A percentile compares a stretch with the other conserved stretches of the same genome.
phyloP scores from a whole-genome alignment of 2,329 filamentous ascomycete species.

The Talaromyces atroroseus region DNA sequence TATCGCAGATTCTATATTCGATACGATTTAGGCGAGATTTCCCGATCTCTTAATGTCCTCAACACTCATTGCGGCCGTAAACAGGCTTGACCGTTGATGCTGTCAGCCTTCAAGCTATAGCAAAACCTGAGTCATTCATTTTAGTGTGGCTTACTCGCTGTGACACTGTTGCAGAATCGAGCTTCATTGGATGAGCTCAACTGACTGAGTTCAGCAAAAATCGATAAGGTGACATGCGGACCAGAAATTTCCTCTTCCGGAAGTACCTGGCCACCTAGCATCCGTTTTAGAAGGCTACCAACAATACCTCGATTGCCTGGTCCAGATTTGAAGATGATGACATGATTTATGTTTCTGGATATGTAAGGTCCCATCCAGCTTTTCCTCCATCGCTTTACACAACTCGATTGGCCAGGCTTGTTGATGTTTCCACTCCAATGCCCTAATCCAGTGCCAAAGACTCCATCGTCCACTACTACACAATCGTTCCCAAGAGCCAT shows the following conservation, averaged over 20 bases:
- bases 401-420: background rate
- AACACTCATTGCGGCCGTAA: background rate
- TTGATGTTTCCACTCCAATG: background rate
- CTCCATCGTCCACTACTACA: conserved; percentile 6
- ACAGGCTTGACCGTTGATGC: background rate
- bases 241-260: conserved; percentile 11
- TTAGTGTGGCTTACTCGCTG: background rate
- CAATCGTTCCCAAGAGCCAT: background rate
- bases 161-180: background rate
- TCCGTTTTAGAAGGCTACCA: background rate
- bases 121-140: background rate
- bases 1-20: background rate
- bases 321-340: conserved; percentile 1
- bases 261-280: conserved; percentile 7
- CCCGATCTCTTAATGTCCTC: background rate
- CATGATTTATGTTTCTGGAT: conserved; percentile 6
- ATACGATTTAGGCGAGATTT: background rate
- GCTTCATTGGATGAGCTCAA: background rate
- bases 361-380: conserved; percentile 8
- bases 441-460: background rate
- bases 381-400: background rate
- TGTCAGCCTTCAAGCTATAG: background rate
- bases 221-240: conserved; percentile 3
- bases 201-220: background rate
- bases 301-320: background rate